These are phyloP conservation scores for Quercus ilex DNA, from an alignment of 306 rosid species.

Conservation along the genomic window DNA sequence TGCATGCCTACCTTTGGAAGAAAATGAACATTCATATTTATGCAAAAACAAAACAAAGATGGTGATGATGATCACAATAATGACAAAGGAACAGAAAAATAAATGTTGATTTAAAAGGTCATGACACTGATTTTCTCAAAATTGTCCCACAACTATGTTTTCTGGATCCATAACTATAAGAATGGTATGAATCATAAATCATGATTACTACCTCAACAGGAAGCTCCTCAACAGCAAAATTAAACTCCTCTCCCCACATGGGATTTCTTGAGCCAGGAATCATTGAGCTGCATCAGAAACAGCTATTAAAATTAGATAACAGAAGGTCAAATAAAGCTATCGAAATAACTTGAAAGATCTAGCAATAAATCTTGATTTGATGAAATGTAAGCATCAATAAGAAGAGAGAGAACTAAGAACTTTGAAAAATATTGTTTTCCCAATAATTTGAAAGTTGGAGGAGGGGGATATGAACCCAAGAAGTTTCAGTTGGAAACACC, in stretches of 20 bases:
- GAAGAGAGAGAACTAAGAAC: neutral
- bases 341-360: neutral
- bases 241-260: slow-evolving; percentile 99
- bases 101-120: neutral
- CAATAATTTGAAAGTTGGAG: too few relatives aligned
- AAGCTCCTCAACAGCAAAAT: slow-evolving; percentile 91
- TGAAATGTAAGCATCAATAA: neutral
- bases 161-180: neutral
- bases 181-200: neutral
- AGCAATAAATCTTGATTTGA: slow-evolving; percentile 7
- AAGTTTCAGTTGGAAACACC: too few relatives aligned
- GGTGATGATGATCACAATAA: neutral
- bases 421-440: neutral
- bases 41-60: neutral
- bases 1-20: neutral
- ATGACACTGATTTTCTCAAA: neutral
- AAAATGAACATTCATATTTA: neutral
- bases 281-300: slow-evolving; percentile 78
- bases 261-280: slow-evolving; percentile 99
- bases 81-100: neutral
- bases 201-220: slow-evolving; percentile 75
- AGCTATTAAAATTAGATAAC: slow-evolving; percentile 23
- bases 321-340: slow-evolving; percentile 6
- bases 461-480: too few relatives aligned
- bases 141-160: neutral